These are phyloP conservation scores for Protomyces pachydermus DNA, from an alignment of 1,139 yeast genomes.

Conservation along the genomic window DNA sequence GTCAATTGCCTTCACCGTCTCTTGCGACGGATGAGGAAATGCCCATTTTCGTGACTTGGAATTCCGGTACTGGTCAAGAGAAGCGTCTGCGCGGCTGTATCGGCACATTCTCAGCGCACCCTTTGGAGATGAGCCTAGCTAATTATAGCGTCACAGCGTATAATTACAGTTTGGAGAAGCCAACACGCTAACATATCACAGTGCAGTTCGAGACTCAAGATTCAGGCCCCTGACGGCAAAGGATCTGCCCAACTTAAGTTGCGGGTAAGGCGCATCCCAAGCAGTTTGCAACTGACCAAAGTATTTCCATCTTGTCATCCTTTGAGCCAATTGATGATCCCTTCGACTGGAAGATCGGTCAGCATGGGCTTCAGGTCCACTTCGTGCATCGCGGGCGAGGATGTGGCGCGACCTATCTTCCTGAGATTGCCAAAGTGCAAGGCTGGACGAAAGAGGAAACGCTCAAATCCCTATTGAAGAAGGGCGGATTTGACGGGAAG, in stretches of 20 bases:
- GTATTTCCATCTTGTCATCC: constrained; percentile 61
- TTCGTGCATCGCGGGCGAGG: constrained; percentile 41
- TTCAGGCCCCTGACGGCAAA: constrained; percentile 57
- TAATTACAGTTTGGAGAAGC: constrained; percentile 16
- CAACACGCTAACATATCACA: constrained; percentile 22
- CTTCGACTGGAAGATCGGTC: constrained; percentile 74
- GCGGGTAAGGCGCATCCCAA: constrained; percentile 37
- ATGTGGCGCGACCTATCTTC: constrained; percentile 73
- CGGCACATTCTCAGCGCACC: constrained; percentile 64
- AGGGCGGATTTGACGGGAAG: constrained; percentile 52
- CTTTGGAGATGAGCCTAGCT: constrained; percentile 54
- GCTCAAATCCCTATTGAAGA: constrained; percentile 59
- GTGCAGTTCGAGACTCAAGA: constrained; percentile 69
- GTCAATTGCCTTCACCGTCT: neutral
- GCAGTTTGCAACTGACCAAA: constrained; percentile 35
- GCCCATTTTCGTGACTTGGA: constrained; percentile 89
- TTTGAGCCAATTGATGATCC: constrained; percentile 52
- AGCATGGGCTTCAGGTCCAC: constrained; percentile 67
- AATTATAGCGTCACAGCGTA: constrained; percentile 60
- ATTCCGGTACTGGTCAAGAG: constrained; percentile 41
- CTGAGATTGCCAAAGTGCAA: constrained; percentile 87
- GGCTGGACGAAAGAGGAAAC: constrained; percentile 76
- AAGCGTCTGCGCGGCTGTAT: constrained; percentile 77
- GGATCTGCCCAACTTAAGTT: constrained; percentile 54
- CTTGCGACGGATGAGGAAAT: constrained; percentile 34